Base-by-base conservation (phyloP, 2,329 filamentous ascomycete genomes). In the Biscogniauxia mediterranea region DNA sequence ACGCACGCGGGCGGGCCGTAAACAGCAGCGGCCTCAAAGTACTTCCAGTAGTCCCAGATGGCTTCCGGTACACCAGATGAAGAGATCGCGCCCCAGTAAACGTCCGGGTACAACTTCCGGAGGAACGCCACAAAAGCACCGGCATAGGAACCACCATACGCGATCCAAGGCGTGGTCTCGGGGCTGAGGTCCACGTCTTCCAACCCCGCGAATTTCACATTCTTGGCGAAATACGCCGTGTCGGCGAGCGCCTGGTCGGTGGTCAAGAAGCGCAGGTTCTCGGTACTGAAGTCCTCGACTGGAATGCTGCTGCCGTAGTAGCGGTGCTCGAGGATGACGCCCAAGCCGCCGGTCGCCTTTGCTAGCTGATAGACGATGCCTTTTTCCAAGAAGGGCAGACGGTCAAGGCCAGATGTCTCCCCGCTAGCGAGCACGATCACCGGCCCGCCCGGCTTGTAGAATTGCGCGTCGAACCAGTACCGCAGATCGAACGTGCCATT, bases 171-270 rank as follows among this genome's bases (percentile, higher is more conserved):
- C 0, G 86, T 87, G 2, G 79, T 81, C 0, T 84, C 78, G 0
- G 90, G 84, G 0, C 85, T 91, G 46, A 95, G 76, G 64, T 92
- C 83, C 23, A 83, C 70, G 63, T 90, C 76, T 70, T 91, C 87
- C 5, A 93, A 76, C 0, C 91, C 91, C 0, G 85, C 80, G 63
- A 93, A 93, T 56, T 85, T 79, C 50, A 93, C 81, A 66, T 95
- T 83, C 63, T 85, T 76, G 0, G 91, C 90, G 75, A 96, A 96
- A 75, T 91, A 96, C 1, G 87, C 90, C 52, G 88, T 86, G 73
- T 96, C 92, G 7, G 91, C 92, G 49, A 96, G 73, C 0, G 92
- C 87, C 74, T 96, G 92, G 68, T 93, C 90, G 0, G 92, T 95
- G 0, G 90, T 89, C 70, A 96, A 78, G 79, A 95, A 96, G 2